These are phyloP conservation scores for Clathrospora elynae DNA, from an alignment of 2,329 filamentous ascomycete genomes.

Conservation along the genomic window DNA sequence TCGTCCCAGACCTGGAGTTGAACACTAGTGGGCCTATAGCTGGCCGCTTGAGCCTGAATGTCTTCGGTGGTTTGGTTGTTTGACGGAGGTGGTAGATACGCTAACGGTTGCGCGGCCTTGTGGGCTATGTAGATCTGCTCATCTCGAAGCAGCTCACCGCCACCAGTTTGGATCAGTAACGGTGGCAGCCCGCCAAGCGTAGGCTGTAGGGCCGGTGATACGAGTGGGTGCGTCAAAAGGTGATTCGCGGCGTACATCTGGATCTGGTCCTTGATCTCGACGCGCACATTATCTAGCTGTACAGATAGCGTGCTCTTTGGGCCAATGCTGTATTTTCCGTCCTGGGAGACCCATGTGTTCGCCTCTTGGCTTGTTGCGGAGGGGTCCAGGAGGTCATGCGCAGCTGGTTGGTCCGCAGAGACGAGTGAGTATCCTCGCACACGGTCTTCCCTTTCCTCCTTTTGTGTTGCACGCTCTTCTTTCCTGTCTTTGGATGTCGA, in stretches of 20 bases:
- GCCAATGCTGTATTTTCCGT: slow-evolving; percentile 47
- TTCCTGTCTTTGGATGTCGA: slow-evolving; percentile 20
- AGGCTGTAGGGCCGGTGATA: slow-evolving; percentile 86
- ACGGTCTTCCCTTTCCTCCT: slow-evolving; percentile 40
- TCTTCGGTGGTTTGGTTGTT: slow-evolving; percentile 57
- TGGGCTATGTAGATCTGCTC: slow-evolving; percentile 96
- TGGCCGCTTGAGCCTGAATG: slow-evolving; percentile 67
- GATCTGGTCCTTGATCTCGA: slow-evolving; percentile 87
- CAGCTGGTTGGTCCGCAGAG: slow-evolving; percentile 26
- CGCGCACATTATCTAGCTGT: slow-evolving; percentile 65
- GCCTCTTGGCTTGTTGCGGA: slow-evolving; percentile 7
- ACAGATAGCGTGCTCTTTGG: slow-evolving; percentile 61
- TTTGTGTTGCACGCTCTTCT: slow-evolving; percentile 42
- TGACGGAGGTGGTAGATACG: slow-evolving; percentile 67
- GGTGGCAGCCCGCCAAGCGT: slow-evolving; percentile 89
- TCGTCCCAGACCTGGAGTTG: slow-evolving; percentile 97
- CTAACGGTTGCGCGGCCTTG: slow-evolving; percentile 82
- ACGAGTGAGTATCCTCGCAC: slow-evolving; percentile 44
- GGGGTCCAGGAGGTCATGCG: slow-evolving; percentile 11
- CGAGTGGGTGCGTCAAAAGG: slow-evolving; percentile 81
- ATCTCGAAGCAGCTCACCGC: slow-evolving; percentile 86
- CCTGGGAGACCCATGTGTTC: slow-evolving; percentile 32
- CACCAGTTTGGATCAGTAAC: slow-evolving; percentile 82
- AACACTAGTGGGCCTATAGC: slow-evolving; percentile 83
- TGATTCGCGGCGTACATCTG: slow-evolving; percentile 87